Evolutionary conservation across 2,329 filamentous ascomycete genomes (phyloP).

Genomic region (Colletotrichum trifolii): DNA sequence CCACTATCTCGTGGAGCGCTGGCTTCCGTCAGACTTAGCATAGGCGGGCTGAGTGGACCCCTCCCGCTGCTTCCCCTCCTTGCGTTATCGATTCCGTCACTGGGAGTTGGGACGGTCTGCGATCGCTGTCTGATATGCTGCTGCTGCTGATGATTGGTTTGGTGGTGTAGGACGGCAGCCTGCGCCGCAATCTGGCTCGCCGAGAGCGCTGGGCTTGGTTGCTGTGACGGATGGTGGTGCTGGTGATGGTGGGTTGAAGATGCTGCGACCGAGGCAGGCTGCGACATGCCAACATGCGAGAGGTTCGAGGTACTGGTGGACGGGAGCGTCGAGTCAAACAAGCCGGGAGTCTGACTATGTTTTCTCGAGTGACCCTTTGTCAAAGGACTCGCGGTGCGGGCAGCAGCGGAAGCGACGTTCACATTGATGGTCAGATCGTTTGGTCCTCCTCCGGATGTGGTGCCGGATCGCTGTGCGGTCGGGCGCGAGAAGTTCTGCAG

Average conservation of each 20-base stretch:
- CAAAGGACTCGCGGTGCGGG: constrained; percentile 43
- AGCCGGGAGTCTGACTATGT: constrained; percentile 79
- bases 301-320: constrained; percentile 68
- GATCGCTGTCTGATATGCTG: constrained; percentile 73
- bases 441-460: constrained; percentile 29
- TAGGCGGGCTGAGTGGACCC: constrained; percentile 69
- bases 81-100: constrained; percentile 18
- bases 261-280: constrained; percentile 53
- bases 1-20: constrained; percentile 68
- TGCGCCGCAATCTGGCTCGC: constrained; percentile 86
- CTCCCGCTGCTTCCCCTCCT: constrained; percentile 58
- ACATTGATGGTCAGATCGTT: constrained; percentile 19
- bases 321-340: constrained; percentile 80
- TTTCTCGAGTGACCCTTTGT: constrained; percentile 66
- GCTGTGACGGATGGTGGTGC: constrained; percentile 20
- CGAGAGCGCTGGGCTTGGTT: constrained; percentile 54
- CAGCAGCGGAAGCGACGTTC: constrained; percentile 42
- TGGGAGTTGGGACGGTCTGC: constrained; percentile 74
- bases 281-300: constrained; percentile 59
- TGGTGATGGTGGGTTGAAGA: constrained; percentile 29
- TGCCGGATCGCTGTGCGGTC: constrained; percentile 45
- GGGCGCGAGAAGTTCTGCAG: constrained; percentile 71
- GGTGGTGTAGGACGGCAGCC: constrained; percentile 74
- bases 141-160: constrained; percentile 67
- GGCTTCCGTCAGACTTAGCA: constrained; percentile 73